Base-by-base conservation (phyloP, 768 basidiomycete genomes). In the Rhizopogon salebrosus region DNA sequence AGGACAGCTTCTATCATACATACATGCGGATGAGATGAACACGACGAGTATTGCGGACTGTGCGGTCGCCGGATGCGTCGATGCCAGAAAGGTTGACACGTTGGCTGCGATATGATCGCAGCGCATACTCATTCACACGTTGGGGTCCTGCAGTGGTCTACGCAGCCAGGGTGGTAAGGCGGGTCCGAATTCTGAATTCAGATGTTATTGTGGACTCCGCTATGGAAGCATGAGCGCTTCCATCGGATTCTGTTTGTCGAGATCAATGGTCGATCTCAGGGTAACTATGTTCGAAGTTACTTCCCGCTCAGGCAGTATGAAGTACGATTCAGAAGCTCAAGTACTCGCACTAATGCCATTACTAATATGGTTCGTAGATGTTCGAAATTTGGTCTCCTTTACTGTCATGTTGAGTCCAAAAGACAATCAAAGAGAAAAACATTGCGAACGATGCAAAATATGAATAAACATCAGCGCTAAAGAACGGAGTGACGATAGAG, bases 401-500 rank as follows among this genome's bases (percentile, higher is more conserved):
- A 34, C 11, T 37, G 36, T 16, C 16, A 3, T 8, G 18, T 14
- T 4, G 14, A 11, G 13, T 20, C 20, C 13, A 13, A 34, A 13
- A 18, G 43, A 10, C 20, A 11, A 29, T 18, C 6, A 31, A 43
- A 29, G 29, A 38, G 26, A 20, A 29, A 43, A 4, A 6, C 11
- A n/a, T 46, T 7, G 14, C 10, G 29, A 46, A 31, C 29, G 27
- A 36, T 31, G 29, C 11, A 26, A 40, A 37, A 26, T 36, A 52
- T 22, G 46, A n/a, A 48, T 42, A 3, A 18, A 6, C 54, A 37
- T 57, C 48, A 41, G 41, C 43, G 41, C 54, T 52, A 56, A 46
- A 38, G 27, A 54, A 49, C 13, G 37, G 38, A 23, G 42, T 35
- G 29, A 53, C 3, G 41, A 40, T 54, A 54, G 41, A 64, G 41